Conservation (phyloP, 2,329 filamentous ascomycete genomes). For the Didymella lethalis region DNA sequence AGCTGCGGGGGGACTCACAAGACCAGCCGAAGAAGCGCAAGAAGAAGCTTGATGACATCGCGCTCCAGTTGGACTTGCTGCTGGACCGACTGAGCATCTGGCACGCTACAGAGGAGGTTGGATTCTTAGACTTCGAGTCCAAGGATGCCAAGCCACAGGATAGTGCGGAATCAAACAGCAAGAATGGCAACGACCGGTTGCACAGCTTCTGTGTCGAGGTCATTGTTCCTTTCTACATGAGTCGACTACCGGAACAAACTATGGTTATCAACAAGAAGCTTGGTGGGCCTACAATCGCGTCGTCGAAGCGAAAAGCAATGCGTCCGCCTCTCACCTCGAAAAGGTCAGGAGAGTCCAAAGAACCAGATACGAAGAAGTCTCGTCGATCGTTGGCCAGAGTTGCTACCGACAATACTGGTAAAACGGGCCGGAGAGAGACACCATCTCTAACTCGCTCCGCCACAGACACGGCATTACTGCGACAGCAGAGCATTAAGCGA, state of each 20-base stretch:
- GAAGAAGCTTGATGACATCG: constrained; percentile 72
- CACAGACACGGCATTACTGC: constrained; percentile 65
- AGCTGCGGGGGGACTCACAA: constrained; percentile 26
- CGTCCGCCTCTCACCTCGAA: constrained; percentile 49
- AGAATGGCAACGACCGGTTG: constrained; percentile 65
- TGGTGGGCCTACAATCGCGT: constrained; percentile 72
- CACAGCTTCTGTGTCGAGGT: constrained; percentile 82
- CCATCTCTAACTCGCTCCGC: constrained; percentile 73
- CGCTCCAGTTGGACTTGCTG: constrained; percentile 73
- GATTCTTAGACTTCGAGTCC: constrained; percentile 46
- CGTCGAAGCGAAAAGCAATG: constrained; percentile 57
- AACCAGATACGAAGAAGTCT: constrained; percentile 52
- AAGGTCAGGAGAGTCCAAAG: constrained; percentile 52
- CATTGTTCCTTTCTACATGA: constrained; percentile 81
- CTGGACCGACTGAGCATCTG: constrained; percentile 83
- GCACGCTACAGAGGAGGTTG: constrained; percentile 76
- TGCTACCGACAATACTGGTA: constrained; percentile 63
- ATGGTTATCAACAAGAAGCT: constrained; percentile 76
- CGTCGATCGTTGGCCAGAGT: constrained; percentile 68
- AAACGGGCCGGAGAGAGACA: constrained; percentile 61
- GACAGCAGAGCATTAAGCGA: constrained; percentile 66
- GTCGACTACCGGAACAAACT: constrained; percentile 76
- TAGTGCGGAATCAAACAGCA: constrained; percentile 32
- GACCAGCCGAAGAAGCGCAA: constrained; percentile 50
- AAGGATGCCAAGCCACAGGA: constrained; percentile 36